A percentile compares a stretch with the other conserved stretches of the same genome.
Conservation (phyloP, 2,329 filamentous ascomycete species). For the Ophiostoma quercus region DNA sequence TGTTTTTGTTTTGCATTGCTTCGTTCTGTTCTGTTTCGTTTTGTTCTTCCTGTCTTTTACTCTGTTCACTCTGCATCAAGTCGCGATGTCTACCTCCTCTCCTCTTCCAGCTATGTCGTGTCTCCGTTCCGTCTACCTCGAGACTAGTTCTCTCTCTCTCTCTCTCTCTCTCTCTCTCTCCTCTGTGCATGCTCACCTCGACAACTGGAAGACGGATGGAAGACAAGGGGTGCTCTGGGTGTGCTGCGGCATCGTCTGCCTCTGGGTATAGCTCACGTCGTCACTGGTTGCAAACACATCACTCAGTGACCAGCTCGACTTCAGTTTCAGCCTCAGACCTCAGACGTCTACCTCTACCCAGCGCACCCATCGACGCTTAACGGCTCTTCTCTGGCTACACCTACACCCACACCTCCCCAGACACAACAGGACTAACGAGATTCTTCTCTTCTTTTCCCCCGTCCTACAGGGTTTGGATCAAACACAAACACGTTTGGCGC, state of each 20-base stretch:
- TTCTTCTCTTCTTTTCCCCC: constrained; percentile 19
- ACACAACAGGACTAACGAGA: constrained; percentile 28
- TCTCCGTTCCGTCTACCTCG: not conserved
- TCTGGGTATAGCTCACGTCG: not conserved
- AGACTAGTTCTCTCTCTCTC: constrained; percentile 3
- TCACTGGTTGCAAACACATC: not conserved
- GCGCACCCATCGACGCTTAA: not conserved
- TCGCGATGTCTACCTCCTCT: not conserved
- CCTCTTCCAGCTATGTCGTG: constrained; percentile 2
- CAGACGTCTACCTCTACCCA: too few relatives aligned
- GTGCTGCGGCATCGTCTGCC: not conserved
- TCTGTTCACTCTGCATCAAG: constrained; percentile 9
- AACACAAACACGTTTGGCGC: constrained; percentile 36
- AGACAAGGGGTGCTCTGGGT: not conserved
- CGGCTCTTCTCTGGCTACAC: not conserved
- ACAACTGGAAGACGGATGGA: constrained; percentile 15
- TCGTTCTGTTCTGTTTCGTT: not conserved
- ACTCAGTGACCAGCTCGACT: not conserved
- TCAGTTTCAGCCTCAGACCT: not conserved
- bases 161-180: constrained; percentile 3
- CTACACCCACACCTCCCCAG: constrained; percentile 22
- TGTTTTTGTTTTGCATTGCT: constrained; percentile 19
- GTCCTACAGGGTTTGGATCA: constrained; percentile 22
- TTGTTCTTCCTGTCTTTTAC: not conserved
- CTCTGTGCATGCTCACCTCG: not conserved